Conservation (phyloP, 495 filamentous ascomycete genomes). For the Penicillium angulare region DNA sequence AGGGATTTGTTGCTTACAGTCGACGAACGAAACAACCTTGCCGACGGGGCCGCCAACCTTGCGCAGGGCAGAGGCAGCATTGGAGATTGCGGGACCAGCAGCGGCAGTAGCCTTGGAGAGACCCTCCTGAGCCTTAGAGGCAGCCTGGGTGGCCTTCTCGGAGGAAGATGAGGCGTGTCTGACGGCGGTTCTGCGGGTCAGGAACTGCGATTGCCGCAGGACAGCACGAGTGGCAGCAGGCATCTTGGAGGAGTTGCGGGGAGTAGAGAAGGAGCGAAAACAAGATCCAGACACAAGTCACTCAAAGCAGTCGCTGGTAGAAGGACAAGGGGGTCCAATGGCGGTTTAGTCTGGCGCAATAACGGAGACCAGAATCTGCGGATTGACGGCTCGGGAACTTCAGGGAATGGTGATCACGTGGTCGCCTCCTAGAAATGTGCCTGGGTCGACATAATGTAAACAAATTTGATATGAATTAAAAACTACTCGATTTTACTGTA, state of each 20-base stretch:
- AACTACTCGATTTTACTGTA: background rate
- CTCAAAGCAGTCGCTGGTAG: conserved; percentile 31
- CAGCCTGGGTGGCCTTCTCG: conserved; percentile 68
- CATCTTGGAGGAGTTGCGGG: conserved; percentile 40
- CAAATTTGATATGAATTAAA: background rate
- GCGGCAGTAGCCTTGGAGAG: conserved; percentile 78
- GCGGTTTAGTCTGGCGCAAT: conserved; percentile 41
- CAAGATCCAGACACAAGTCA: conserved; percentile 26
- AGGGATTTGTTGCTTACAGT: conserved; percentile 64
- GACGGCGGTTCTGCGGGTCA: conserved; percentile 53
- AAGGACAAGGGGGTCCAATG: conserved; percentile 41
- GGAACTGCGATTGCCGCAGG: conserved; percentile 59
- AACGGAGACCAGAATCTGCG: conserved; percentile 42
- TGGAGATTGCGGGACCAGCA: conserved; percentile 73
- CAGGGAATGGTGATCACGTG: conserved; percentile 38
- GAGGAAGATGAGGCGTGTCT: conserved; percentile 65
- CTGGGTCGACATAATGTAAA: conserved; percentile 1
- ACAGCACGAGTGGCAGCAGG: conserved; percentile 56
- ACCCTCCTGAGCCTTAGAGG: conserved; percentile 79
- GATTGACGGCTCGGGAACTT: conserved; percentile 46
- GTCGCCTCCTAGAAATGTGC: conserved; percentile 1
- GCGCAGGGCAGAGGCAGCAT: conserved; percentile 66
- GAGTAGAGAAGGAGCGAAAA: conserved; percentile 25
- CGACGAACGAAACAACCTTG: conserved; percentile 72
- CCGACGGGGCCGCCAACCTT: conserved; percentile 85